Evolutionary conservation across 2,329 filamentous ascomycete genomes (phyloP), one percentile per base, ranked within the genome.

Genomic region (Fusarium scirpi): DNA sequence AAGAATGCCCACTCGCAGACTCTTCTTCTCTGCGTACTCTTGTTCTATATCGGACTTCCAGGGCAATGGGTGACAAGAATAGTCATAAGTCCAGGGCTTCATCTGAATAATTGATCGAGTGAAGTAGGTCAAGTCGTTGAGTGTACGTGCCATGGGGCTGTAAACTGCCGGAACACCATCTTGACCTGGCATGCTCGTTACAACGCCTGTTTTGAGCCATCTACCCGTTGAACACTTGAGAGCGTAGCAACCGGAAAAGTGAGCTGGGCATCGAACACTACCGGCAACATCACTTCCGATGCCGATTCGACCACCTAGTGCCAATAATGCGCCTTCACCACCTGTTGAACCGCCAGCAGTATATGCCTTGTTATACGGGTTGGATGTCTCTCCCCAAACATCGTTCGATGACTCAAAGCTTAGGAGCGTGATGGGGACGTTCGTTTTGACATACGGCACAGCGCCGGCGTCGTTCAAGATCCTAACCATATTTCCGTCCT

Each of bases 271-370:
- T 55, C 94, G 88, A 8, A 98, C 94, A 18, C 92, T 96, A 30
- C 95, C 94, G 16, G 94, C 94, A 18, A 98, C 94, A 79, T 97
- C 94, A 49, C 92, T 94, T 12, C 94, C 95, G 71, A 98, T 91
- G 43, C 94, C 94, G 65, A 98, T 97, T 41, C 94, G 87, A 47
- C 93, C 94, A 40, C 92, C 92, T 49, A 94, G 87, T 2, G 94
- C 94, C 6, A 98, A 84, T 5, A 98, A 83, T 0, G 94, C 94
- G 8, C 88, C 88, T 80, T 98, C 95, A 67, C 92, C 94, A 44
- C 92, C 94, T 82, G 94, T 97, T 2, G 92, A 96, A 20, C 95
- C 95, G 24, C 95, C 95, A 0, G 94, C 94, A 0, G 92, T 94
- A 82, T 97, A 97, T 41, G 87, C 89, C n/a, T 82, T 81, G 76